Evolutionary conservation across 2,329 filamentous ascomycete species (phyloP).

Genomic region (Coleophoma eucalyptorum): DNA sequence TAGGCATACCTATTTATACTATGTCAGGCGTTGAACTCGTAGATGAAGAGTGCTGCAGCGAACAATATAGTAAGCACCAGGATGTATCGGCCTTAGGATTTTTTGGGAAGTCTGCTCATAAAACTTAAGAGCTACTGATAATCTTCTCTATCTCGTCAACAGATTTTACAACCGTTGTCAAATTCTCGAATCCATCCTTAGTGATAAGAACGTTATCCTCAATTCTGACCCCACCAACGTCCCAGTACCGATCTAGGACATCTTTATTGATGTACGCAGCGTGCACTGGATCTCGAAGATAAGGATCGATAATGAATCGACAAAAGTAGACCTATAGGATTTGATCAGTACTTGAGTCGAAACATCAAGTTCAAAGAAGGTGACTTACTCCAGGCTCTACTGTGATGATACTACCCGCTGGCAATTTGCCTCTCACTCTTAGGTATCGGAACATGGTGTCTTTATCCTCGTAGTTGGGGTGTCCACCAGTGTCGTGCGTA

Average conservation of each 20-base stretch:
- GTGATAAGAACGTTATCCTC: conserved; percentile 75
- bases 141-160: conserved; percentile 52
- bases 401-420: conserved; percentile 80
- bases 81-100: too few relatives aligned
- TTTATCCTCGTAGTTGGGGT: conserved; percentile 72
- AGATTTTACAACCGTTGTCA: conserved; percentile 70
- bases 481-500: conserved; percentile 81
- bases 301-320: conserved; percentile 80
- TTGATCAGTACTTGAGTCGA: not conserved
- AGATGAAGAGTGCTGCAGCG: too few relatives aligned
- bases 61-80: too few relatives aligned
- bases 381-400: conserved; percentile 82
- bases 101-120: too few relatives aligned
- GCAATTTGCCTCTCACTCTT: conserved; percentile 70
- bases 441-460: conserved; percentile 87
- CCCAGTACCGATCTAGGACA: conserved; percentile 77
- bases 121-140: conserved; percentile 12
- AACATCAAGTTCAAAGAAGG: not conserved
- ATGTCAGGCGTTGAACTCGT: too few relatives aligned
- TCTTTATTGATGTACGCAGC: conserved; percentile 71
- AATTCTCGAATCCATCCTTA: conserved; percentile 62
- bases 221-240: conserved; percentile 70
- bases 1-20: too few relatives aligned
- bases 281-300: conserved; percentile 67
- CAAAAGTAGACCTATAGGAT: conserved; percentile 77